Conservation (phyloP, 805 yeast species). For the Ascoidea tarda region DNA sequence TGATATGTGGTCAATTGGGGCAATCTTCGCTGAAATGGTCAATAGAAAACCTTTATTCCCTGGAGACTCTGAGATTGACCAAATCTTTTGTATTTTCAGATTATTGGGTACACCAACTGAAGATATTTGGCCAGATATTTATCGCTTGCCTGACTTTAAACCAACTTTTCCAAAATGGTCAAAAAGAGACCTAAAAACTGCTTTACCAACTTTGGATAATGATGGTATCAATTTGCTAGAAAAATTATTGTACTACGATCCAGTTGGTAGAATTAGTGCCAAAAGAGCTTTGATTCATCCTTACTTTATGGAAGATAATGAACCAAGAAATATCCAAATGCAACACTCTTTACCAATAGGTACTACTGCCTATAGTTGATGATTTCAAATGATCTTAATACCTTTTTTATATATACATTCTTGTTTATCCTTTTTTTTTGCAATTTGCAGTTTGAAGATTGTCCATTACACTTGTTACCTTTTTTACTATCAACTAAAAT, state of each 20-base stretch:
- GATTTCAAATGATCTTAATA: background rate
- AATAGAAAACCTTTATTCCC: constrained; percentile 91
- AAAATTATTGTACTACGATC: constrained; percentile 77
- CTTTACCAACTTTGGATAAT: constrained; percentile 55
- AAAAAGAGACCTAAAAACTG: constrained; percentile 41
- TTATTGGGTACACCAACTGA: constrained; percentile 91
- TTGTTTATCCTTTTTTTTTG: too few species aligned
- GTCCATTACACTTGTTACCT: too few species aligned
- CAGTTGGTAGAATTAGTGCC: constrained; percentile 86
- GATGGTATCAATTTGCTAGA: constrained; percentile 77
- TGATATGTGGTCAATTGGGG: constrained; percentile 98
- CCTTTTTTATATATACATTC: too few species aligned
- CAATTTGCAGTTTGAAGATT: too few species aligned
- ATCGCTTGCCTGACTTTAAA: constrained; percentile 82
- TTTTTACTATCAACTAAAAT: too few species aligned
- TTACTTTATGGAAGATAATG: constrained; percentile 49
- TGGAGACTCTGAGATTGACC: constrained; percentile 96
- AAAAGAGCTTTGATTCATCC: constrained; percentile 86
- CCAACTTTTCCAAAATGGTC: constrained; percentile 88
- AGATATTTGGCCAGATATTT: constrained; percentile 89
- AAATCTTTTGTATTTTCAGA: constrained; percentile 85
- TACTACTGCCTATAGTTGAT: constrained; percentile 15
- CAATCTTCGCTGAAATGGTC: constrained; percentile 96
- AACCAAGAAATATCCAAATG: constrained; percentile 14
- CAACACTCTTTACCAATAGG: constrained; percentile 17